These are phyloP conservation scores for Kluyveromyces sp. DNA, from an alignment of 1,139 yeast genomes.

Conservation along the genomic window DNA sequence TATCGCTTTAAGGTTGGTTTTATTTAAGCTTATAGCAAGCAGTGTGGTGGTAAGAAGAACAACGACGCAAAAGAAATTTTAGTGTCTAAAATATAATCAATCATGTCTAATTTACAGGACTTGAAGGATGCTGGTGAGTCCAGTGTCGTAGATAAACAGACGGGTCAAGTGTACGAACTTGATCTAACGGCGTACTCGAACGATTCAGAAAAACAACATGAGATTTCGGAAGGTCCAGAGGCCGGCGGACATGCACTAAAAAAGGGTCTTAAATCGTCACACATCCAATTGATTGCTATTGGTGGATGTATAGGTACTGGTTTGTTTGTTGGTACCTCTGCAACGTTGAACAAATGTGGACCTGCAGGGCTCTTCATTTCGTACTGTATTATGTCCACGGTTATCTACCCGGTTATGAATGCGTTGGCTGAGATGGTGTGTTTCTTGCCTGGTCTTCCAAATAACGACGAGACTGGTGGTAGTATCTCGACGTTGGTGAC, in stretches of 20 bases:
- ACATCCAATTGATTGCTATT: slow-evolving; percentile 67
- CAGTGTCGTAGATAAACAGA: slow-evolving; percentile 11
- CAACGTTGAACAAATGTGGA: slow-evolving; percentile 55
- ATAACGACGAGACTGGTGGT: slow-evolving; percentile 34
- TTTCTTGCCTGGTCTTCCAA: slow-evolving; percentile 52
- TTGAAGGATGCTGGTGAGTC: slow-evolving; percentile 9
- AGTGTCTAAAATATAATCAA: no score
- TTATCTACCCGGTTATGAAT: slow-evolving; percentile 57
- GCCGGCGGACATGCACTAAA: slow-evolving; percentile 29
- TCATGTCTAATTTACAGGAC: slow-evolving; percentile 6
- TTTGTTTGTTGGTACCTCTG: slow-evolving; percentile 57
- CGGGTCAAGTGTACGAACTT: slow-evolving; percentile 15
- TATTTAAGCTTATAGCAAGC: no score
- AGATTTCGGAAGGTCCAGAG: slow-evolving; percentile 3
- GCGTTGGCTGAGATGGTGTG: slow-evolving; percentile 77
- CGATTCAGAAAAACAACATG: slow-evolving; percentile 6
- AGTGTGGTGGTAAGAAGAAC: no score
- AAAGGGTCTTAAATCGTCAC: slow-evolving; percentile 56
- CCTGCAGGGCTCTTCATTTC: slow-evolving; percentile 54
- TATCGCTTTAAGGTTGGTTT: no score
- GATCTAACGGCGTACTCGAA: slow-evolving; percentile 11
- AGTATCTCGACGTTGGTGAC: slow-evolving; percentile 21
- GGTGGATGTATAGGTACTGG: slow-evolving; percentile 79
- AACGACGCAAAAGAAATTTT: no score
- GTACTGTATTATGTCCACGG: slow-evolving; percentile 31